Evolutionary conservation across 2,329 filamentous ascomycete genomes (phyloP).

Genomic region (Lachnellula cervina): DNA sequence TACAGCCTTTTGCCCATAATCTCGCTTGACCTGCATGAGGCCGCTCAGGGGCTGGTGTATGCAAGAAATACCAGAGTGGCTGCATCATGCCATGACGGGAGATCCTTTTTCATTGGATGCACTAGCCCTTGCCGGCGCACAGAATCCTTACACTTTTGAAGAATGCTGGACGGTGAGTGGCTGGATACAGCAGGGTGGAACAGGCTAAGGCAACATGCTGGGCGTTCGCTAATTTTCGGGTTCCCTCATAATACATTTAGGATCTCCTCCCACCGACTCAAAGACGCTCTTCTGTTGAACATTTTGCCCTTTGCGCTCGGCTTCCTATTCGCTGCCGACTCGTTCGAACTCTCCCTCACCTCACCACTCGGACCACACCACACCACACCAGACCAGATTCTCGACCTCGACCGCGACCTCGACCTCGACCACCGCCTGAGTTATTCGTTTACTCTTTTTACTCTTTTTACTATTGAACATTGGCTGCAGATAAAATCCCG

Average conservation of each 20-base stretch:
- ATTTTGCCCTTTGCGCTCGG: not conserved
- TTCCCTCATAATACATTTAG: not conserved
- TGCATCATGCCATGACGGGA: not conserved
- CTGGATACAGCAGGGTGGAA: not conserved
- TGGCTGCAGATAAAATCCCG: no score
- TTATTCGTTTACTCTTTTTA: no score
- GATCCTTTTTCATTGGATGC: not conserved
- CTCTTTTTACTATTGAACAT: no score
- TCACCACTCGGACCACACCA: not conserved
- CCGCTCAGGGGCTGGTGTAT: not conserved
- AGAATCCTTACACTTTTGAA: not conserved
- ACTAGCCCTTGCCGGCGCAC: not conserved
- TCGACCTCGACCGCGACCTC: not conserved
- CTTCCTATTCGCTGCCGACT: slow-evolving; percentile 1
- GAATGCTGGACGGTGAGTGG: not conserved
- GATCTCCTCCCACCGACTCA: not conserved
- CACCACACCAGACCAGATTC: not conserved
- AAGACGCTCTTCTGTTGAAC: not conserved
- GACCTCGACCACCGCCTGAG: not conserved
- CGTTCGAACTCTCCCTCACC: not conserved
- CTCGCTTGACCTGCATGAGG: not conserved
- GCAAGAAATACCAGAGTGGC: not conserved
- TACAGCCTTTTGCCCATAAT: not conserved
- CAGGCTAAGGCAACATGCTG: not conserved
- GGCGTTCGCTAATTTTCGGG: not conserved